These are phyloP conservation scores for Suillus decipiens DNA, from an alignment of 768 basidiomycete species.

Conservation along the genomic window DNA sequence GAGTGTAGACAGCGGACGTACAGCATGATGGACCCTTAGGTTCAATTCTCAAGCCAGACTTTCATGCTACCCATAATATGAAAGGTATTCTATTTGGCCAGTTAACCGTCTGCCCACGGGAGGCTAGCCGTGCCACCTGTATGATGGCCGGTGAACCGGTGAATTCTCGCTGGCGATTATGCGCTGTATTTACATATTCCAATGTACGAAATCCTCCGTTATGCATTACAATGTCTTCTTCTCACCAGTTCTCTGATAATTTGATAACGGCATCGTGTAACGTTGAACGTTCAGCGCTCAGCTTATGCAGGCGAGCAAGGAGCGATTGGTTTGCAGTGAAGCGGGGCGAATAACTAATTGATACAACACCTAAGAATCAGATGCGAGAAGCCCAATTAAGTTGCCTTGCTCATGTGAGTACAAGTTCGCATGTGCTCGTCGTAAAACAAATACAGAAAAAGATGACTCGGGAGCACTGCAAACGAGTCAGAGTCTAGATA, in stretches of 20 bases:
- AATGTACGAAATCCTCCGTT: too few relatives aligned
- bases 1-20: background rate
- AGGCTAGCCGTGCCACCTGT: background rate
- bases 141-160: background rate
- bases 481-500: background rate
- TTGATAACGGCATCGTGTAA: too few relatives aligned
- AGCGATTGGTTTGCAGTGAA: background rate
- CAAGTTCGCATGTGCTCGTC: background rate
- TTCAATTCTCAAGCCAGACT: background rate
- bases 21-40: too few relatives aligned
- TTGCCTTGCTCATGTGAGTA: background rate
- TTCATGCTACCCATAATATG: background rate
- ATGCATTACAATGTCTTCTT: too few relatives aligned
- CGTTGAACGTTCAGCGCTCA: background rate
- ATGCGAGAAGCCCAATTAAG: background rate
- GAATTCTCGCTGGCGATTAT: too few relatives aligned
- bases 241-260: too few relatives aligned
- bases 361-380: background rate
- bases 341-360: background rate
- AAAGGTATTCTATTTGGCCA: background rate
- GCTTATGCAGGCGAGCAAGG: background rate
- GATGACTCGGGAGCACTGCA: background rate
- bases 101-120: background rate
- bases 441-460: background rate
- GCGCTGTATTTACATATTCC: too few relatives aligned